Evolutionary conservation across 768 basidiomycete genomes (phyloP).

Genomic region (Crassisporium funariophilum): DNA sequence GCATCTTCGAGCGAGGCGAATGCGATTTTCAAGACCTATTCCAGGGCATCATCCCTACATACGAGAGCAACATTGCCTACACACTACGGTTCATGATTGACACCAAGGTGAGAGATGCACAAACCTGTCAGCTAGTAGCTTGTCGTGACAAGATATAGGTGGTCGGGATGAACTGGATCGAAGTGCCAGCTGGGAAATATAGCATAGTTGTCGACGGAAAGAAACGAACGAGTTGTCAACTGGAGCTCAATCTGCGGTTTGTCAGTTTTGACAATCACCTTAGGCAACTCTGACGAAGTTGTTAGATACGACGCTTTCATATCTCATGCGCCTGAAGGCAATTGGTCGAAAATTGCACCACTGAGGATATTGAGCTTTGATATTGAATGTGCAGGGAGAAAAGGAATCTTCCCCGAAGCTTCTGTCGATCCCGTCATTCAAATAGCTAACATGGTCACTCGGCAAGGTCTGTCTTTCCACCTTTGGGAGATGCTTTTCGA

Average conservation of each 20-base stretch:
- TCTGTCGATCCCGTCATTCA: constrained; percentile 93
- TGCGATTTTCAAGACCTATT: constrained; percentile 66
- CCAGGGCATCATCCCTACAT: constrained; percentile 62
- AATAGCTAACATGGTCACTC: constrained; percentile 98
- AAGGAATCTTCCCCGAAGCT: constrained; percentile 96
- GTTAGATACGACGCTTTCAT: constrained; percentile 81
- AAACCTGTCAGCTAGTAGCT: background rate
- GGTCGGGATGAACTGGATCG: constrained; percentile 99
- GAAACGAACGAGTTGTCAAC: constrained; percentile 83
- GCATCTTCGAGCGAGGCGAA: constrained; percentile 75
- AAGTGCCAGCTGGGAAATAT: constrained; percentile 85
- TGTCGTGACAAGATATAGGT: constrained; percentile 49
- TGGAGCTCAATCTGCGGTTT: constrained; percentile 81
- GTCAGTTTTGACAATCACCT: constrained; percentile 14
- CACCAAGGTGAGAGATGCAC: constrained; percentile 61
- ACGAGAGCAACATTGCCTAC: constrained; percentile 93
- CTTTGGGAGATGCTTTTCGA: background rate
- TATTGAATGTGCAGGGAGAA: constrained; percentile 98
- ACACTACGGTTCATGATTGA: constrained; percentile 98
- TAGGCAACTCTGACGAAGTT: background rate
- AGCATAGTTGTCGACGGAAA: constrained; percentile 53
- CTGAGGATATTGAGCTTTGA: constrained; percentile 95
- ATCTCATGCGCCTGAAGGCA: constrained; percentile 89
- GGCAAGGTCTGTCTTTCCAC: constrained; percentile 69
- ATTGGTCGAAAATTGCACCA: constrained; percentile 92